A percentile compares a stretch with the other conserved stretches of the same genome.
Conservation (phyloP, 371 early-diverging fungal genomes). For the Zancudomyces culisetae region DNA sequence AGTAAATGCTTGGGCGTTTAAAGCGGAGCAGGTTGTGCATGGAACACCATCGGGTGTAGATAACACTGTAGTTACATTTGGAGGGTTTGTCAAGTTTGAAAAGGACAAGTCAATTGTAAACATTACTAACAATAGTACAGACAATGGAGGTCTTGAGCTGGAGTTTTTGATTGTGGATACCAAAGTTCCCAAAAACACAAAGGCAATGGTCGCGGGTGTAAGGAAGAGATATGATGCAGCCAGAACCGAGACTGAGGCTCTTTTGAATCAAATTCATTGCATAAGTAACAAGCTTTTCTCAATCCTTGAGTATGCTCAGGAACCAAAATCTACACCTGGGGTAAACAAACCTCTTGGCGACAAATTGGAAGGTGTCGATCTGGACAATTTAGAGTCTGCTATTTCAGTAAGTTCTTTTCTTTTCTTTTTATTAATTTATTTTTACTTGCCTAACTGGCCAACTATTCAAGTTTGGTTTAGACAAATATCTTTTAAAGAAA, state of each 20-base stretch:
- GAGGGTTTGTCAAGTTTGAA: conserved; percentile 34
- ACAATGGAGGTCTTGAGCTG: conserved; percentile 35
- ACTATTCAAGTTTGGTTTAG: too few relatives aligned
- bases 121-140: conserved; percentile 10
- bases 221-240: conserved; percentile 17
- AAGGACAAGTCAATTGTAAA: conserved; percentile 15
- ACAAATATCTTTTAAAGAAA: too few relatives aligned
- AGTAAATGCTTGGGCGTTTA: conserved; percentile 74
- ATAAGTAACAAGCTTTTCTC: conserved; percentile 25
- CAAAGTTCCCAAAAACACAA: conserved; percentile 71
- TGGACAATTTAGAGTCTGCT: too few relatives aligned
- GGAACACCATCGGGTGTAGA: conserved; percentile 93
- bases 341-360: too few relatives aligned
- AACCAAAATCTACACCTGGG: too few relatives aligned
- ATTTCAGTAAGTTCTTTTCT: conserved; percentile 25
- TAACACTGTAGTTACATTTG: conserved; percentile 71
- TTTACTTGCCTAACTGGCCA: too few relatives aligned
- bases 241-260: conserved; percentile 41
- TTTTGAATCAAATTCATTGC: conserved; percentile 56
- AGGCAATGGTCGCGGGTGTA: conserved; percentile 64
- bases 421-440: neutral
- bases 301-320: neutral
- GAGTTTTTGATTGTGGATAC: conserved; percentile 71
- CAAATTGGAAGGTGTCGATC: too few relatives aligned
- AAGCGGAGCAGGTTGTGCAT: conserved; percentile 82